These are phyloP conservation scores for Amauroascus verrucosus DNA, from an alignment of 2,329 filamentous ascomycete genomes.

Conservation along the genomic window DNA sequence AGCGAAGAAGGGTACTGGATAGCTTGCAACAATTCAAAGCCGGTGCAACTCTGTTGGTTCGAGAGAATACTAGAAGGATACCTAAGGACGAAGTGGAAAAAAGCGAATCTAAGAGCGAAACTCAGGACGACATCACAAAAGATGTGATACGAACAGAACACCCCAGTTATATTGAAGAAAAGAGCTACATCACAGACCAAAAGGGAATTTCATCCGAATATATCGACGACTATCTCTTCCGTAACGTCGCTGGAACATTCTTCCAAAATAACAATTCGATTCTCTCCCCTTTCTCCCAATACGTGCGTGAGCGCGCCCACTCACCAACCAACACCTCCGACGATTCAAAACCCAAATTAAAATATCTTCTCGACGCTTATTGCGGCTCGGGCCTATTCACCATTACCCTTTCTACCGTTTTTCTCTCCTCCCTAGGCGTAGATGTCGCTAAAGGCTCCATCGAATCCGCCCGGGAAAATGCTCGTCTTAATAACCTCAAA, in stretches of 20 bases:
- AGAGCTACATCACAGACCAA: conserved; percentile 79
- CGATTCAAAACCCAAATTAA: conserved; percentile 44
- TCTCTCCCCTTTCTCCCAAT: conserved; percentile 72
- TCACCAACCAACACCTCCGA: conserved; percentile 36
- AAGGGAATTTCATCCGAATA: conserved; percentile 80
- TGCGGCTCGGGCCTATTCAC: conserved; percentile 96
- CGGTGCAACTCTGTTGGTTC: conserved; percentile 78
- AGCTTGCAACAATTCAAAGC: conserved; percentile 63
- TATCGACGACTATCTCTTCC: conserved; percentile 72
- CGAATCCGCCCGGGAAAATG: conserved; percentile 66
- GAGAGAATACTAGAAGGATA: conserved; percentile 65
- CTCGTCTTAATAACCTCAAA: conserved; percentile 60
- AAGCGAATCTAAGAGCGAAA: conserved; percentile 19
- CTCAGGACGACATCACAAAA: conserved; percentile 27
- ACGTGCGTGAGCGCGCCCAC: conserved; percentile 71
- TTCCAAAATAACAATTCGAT: conserved; percentile 99
- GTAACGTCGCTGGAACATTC: conserved; percentile 85
- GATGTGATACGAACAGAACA: conserved; percentile 46
- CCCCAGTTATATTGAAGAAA: conserved; percentile 60
- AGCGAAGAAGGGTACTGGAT: conserved; percentile 62
- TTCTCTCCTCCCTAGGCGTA: conserved; percentile 72
- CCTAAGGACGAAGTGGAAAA: conserved; percentile 15
- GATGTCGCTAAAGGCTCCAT: conserved; percentile 78
- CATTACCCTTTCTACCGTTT: conserved; percentile 75
- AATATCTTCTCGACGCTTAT: conserved; percentile 93